phyloP scores from a whole-genome alignment of 257 asterid genomes.

The Anisodus tanguticus region DNA sequence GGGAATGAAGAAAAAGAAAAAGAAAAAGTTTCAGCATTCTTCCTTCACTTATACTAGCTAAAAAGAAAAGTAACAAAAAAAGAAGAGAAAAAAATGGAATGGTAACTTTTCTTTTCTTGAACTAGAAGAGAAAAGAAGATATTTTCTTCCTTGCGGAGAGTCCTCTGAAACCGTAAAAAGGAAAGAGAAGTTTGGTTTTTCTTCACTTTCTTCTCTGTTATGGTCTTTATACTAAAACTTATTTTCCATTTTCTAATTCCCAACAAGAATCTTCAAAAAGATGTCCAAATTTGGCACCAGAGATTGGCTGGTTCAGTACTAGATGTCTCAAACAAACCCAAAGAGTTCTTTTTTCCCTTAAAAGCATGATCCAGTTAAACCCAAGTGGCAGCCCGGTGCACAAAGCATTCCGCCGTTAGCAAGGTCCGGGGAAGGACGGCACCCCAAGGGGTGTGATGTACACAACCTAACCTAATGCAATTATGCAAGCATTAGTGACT shows the following conservation, averaged over 20 bases:
- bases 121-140: background rate
- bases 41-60: background rate
- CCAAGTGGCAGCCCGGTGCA: no score
- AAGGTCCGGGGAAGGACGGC: no score
- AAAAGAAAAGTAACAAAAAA: background rate
- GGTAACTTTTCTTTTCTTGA: background rate
- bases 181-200: background rate
- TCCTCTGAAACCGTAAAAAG: background rate
- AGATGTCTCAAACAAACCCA: conserved; percentile 12
- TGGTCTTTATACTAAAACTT: background rate
- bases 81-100: background rate
- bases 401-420: no score
- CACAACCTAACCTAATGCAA: no score
- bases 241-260: background rate
- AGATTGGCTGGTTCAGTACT: background rate
- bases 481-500: no score
- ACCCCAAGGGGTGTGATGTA: no score
- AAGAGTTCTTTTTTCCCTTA: background rate
- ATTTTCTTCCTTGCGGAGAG: background rate
- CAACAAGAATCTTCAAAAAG: background rate
- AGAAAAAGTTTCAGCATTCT: background rate
- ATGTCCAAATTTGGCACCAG: background rate
- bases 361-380: background rate
- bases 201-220: background rate
- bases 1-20: background rate